A percentile compares a stretch with the other conserved stretches of the same genome.
Conservation (phyloP, 208 protist species). For the Willaertia magna region DNA sequence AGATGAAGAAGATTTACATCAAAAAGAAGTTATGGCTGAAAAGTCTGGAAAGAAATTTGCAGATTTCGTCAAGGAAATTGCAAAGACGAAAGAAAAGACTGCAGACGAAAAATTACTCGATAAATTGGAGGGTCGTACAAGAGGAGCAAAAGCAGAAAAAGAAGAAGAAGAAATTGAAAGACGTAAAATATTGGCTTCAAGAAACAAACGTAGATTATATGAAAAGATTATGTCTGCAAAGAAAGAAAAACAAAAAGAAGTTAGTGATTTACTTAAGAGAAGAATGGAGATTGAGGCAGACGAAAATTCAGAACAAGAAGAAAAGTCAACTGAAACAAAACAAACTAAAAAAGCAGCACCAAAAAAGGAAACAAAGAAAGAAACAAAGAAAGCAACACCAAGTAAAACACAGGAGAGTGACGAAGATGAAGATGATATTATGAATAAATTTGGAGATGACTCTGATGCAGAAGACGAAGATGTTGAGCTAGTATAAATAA, state of each 20-base stretch:
- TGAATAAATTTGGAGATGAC: not conserved
- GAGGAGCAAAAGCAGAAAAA: not conserved
- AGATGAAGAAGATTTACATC: not conserved
- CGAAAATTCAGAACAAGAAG: not conserved
- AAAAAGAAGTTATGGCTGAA: not conserved
- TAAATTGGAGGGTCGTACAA: not conserved
- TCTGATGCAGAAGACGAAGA: not conserved
- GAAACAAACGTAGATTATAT: not conserved
- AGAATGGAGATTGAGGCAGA: not conserved
- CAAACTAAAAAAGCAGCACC: not conserved
- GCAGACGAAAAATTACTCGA: not conserved
- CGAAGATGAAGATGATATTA: not conserved
- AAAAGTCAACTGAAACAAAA: not conserved
- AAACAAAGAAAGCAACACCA: not conserved
- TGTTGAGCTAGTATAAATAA: not conserved
- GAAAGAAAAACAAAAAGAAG: not conserved
- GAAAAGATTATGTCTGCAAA: not conserved
- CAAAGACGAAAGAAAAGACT: not conserved
- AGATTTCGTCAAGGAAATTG: not conserved
- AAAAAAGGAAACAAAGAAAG: not conserved
- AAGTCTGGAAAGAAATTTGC: not conserved
- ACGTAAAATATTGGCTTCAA: not conserved
- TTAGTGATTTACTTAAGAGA: not conserved
- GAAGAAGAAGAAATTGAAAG: not conserved
- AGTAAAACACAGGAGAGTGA: not conserved